phyloP scores from a whole-genome alignment of 2,329 filamentous ascomycete genomes.

The Talaromyces verruculosus region DNA sequence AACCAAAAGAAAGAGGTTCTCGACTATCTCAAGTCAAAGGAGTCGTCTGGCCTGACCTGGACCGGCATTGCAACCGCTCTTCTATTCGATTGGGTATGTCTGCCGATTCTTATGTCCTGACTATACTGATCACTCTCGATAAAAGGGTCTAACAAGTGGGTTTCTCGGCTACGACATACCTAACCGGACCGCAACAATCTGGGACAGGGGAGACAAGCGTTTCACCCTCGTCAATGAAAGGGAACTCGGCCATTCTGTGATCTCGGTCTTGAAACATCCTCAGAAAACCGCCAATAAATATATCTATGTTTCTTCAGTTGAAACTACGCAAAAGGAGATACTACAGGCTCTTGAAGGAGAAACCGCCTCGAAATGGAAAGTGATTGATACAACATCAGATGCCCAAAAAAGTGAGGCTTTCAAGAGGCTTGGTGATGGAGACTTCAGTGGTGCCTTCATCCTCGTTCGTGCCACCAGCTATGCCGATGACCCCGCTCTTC shows the following conservation, averaged over 20 bases:
- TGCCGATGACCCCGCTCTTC: not conserved
- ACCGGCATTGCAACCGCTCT: slow-evolving; percentile 58
- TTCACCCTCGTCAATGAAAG: not conserved
- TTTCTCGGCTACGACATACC: slow-evolving; percentile 1
- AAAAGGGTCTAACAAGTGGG: not conserved
- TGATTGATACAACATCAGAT: not conserved
- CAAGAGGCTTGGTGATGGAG: not conserved
- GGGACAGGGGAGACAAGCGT: slow-evolving; percentile 3
- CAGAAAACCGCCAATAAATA: slow-evolving; percentile 2
- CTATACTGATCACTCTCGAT: not conserved
- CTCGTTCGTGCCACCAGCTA: not conserved
- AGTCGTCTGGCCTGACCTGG: slow-evolving; percentile 55
- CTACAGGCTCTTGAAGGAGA: not conserved
- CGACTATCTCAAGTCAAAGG: slow-evolving; percentile 55
- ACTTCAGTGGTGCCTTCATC: not conserved
- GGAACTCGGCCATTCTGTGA: not conserved
- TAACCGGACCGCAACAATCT: not conserved
- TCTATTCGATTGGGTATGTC: slow-evolving; percentile 59
- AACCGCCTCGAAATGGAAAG: not conserved
- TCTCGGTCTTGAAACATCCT: not conserved
- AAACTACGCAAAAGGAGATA: slow-evolving; percentile 7
- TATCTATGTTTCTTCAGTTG: not conserved
- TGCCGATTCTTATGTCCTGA: not conserved
- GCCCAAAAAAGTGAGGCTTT: not conserved
- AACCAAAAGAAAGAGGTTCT: slow-evolving; percentile 34